A percentile compares a stretch with the other conserved stretches of the same genome.
phyloP scores from a whole-genome alignment of 768 basidiomycete species.

The Calocybe indica region DNA sequence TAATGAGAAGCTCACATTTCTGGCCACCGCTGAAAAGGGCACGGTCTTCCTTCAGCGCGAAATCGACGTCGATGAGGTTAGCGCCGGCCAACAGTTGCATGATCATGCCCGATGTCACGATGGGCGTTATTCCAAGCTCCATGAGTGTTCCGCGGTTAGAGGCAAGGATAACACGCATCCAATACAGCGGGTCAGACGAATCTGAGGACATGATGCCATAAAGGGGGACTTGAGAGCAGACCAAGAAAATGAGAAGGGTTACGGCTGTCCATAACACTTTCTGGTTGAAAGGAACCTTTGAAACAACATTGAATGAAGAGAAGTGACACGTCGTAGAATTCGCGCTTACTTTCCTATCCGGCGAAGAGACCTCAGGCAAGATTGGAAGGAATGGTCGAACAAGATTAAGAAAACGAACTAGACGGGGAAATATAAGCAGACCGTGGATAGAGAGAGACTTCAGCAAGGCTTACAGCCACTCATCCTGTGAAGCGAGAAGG shows the following conservation, averaged over 20 bases:
- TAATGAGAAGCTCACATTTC: conserved; percentile 62
- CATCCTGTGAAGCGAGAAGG: conserved; percentile 42
- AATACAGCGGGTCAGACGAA: conserved; percentile 97
- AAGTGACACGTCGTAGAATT: conserved; percentile 4
- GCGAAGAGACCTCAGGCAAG: conserved; percentile 95
- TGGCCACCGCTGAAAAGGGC: conserved; percentile 95
- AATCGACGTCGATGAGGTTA: conserved; percentile 96
- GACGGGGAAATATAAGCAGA: conserved; percentile 2
- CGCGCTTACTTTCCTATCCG: conserved; percentile 81
- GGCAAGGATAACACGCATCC: conserved; percentile 99
- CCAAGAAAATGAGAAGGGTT: conserved; percentile 98
- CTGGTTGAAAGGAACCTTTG: conserved; percentile 94
- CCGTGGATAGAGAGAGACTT: neutral
- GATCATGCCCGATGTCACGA: conserved; percentile 98
- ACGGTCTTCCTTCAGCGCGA: conserved; percentile 93
- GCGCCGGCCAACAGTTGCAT: conserved; percentile 99
- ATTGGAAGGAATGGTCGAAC: conserved; percentile 97
- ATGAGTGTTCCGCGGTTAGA: conserved; percentile 98
- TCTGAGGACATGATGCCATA: conserved; percentile 99
- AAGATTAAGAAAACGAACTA: conserved; percentile 96
- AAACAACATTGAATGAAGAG: conserved; percentile 5
- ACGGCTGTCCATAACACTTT: conserved; percentile 99
- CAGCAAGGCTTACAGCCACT: conserved; percentile 62
- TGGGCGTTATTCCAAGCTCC: conserved; percentile 98
- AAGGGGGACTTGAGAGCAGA: conserved; percentile 97